A percentile compares a stretch with the other conserved stretches of the same genome.
Evolutionary conservation across 106 monocot species (phyloP).

Genomic region (Allium fistulosum): DNA sequence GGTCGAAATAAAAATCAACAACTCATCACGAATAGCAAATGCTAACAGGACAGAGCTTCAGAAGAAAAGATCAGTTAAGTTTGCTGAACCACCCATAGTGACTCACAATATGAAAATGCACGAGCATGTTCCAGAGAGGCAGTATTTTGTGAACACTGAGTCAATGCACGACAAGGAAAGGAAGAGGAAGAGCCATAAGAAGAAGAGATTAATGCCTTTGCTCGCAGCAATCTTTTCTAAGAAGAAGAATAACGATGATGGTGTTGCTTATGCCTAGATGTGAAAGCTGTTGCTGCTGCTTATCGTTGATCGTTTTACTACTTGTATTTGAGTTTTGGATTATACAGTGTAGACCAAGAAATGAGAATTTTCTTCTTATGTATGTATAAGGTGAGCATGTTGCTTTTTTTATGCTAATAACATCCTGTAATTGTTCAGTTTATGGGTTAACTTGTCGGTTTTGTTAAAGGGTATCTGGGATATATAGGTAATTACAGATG

Average conservation of each 20-base stretch:
- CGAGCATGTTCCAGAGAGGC: conserved; percentile 10
- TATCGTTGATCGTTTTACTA: not conserved
- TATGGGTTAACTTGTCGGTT: too few relatives aligned
- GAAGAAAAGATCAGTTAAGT: conserved; percentile 48
- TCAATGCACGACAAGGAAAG: conserved; percentile 13
- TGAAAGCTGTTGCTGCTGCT: too few relatives aligned
- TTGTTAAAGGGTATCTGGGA: too few relatives aligned
- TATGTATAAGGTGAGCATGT: too few relatives aligned
- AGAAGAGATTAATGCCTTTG: conserved; percentile 32
- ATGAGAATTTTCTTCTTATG: not conserved
- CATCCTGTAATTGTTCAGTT: too few relatives aligned
- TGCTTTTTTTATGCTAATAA: too few relatives aligned
- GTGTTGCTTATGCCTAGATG: not conserved
- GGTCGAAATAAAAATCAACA: conserved; percentile 3
- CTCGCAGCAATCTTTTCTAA: conserved; percentile 30
- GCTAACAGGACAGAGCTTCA: conserved; percentile 5
- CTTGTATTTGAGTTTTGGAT: not conserved
- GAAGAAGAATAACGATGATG: conserved; percentile 20
- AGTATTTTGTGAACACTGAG: conserved; percentile 16
- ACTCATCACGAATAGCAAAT: not conserved
- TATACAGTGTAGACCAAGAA: not conserved
- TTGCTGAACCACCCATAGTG: conserved; percentile 37
- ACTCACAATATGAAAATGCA: conserved; percentile 15
- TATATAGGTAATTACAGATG: too few relatives aligned
- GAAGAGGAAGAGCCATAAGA: conserved; percentile 48